These are phyloP conservation scores for Phytophthora sansomeana DNA, from an alignment of 352 stramenopile genomes.

Conservation along the genomic window DNA sequence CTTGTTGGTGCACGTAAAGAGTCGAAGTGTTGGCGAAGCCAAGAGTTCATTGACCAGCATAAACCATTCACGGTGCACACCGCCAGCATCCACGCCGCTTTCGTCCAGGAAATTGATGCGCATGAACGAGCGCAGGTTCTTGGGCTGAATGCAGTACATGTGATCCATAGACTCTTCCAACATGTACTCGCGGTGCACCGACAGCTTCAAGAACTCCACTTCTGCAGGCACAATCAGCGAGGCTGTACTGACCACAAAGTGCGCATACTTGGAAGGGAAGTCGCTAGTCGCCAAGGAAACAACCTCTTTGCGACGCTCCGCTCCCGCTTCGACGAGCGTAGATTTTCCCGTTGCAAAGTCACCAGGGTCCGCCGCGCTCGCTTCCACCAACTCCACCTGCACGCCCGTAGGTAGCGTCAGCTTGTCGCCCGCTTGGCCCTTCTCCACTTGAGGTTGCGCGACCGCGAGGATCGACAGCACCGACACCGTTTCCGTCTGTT, in stretches of 20 bases:
- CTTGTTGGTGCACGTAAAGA: constrained; percentile 71
- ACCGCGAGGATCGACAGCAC: constrained; percentile 14
- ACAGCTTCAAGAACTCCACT: constrained; percentile 73
- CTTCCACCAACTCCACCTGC: constrained; percentile 41
- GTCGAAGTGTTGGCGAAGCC: constrained; percentile 43
- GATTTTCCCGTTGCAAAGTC: constrained; percentile 48
- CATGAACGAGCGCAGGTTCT: constrained; percentile 74
- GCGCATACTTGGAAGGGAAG: constrained; percentile 78
- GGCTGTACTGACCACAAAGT: constrained; percentile 78
- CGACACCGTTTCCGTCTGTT: constrained; percentile 5
- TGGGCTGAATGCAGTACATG: constrained; percentile 62
- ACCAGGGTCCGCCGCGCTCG: constrained; percentile 27
- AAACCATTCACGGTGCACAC: constrained; percentile 94
- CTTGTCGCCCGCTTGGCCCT: constrained; percentile 28
- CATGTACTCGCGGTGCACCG: constrained; percentile 66
- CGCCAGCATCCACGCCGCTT: constrained; percentile 85
- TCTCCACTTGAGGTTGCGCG: constrained; percentile 22
- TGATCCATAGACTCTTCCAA: constrained; percentile 80
- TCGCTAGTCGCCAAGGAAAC: constrained; percentile 52
- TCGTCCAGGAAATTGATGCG: constrained; percentile 91
- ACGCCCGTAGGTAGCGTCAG: constrained; percentile 27
- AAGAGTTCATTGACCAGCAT: constrained; percentile 77
- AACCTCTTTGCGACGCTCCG: constrained; percentile 52
- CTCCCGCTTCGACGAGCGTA: constrained; percentile 28
- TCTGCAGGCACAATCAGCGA: constrained; percentile 70